Conservation (phyloP, 805 yeast species). For the Dipodascus geniculatus region DNA sequence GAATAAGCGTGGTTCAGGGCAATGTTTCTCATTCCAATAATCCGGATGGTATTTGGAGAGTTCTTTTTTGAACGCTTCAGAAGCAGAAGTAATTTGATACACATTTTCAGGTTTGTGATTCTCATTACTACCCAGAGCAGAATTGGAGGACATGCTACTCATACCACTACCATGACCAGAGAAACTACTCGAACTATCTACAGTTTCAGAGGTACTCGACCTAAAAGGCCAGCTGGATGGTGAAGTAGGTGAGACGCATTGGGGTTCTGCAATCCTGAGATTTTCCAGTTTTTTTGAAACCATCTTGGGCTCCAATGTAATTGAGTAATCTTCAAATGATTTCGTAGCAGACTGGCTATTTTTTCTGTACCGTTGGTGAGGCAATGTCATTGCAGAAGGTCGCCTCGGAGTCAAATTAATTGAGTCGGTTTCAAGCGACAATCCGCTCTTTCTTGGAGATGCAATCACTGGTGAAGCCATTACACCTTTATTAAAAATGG, state of each 20-base stretch:
- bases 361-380: neutral
- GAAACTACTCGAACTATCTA: neutral
- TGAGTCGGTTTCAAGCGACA: neutral
- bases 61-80: neutral
- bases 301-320: neutral
- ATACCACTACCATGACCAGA: neutral
- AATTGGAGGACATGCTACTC: neutral
- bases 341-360: neutral
- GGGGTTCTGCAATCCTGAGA: neutral
- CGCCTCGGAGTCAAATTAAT: neutral
- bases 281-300: neutral
- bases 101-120: neutral
- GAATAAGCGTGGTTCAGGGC: neutral
- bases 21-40: neutral
- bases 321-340: neutral
- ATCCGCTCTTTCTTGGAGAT: neutral
- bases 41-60: neutral
- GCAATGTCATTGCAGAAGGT: neutral
- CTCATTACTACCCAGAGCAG: neutral
- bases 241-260: neutral
- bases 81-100: neutral
- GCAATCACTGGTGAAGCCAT: neutral
- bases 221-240: neutral
- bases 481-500: neutral
- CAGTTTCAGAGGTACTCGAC: neutral